A percentile compares a stretch with the other conserved stretches of the same genome.
phyloP scores from a whole-genome alignment of 495 filamentous ascomycete species.

The Echria macrotheca region DNA sequence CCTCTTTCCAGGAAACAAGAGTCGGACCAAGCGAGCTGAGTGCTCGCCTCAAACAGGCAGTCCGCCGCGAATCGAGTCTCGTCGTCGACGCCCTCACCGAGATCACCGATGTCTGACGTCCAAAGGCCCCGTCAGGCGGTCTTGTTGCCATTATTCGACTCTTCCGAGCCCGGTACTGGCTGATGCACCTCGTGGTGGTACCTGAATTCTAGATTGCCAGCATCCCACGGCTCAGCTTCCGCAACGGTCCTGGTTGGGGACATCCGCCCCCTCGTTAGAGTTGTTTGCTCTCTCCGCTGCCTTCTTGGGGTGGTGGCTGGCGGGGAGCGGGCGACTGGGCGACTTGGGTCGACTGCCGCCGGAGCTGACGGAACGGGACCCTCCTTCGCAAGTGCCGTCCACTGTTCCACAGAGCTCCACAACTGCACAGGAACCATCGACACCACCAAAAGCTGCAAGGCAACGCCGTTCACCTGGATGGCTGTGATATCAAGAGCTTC shows the following conservation, averaged over 20 bases:
- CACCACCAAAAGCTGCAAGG: no score
- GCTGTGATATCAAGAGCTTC: no score
- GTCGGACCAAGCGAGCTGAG: conserved; percentile 3
- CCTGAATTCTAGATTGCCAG: conserved; percentile 23
- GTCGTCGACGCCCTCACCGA: no score
- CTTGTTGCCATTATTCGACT: neutral
- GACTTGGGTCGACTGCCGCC: conserved; percentile 14
- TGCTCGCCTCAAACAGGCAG: conserved; percentile 6
- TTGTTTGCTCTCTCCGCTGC: conserved; percentile 7
- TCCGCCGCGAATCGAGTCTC: no score
- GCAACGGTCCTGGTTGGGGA: conserved; percentile 25
- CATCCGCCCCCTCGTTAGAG: conserved; percentile 13
- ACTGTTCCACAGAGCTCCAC: conserved; percentile 13
- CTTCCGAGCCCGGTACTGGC: neutral
- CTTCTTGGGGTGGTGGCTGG: conserved; percentile 10
- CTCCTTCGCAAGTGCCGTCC: conserved; percentile 19
- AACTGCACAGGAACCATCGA: no score
- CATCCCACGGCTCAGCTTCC: conserved; percentile 4
- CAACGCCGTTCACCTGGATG: no score
- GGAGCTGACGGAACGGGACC: conserved; percentile 20
- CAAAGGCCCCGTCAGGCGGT: conserved; percentile 4
- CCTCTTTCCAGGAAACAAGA: conserved; percentile 9
- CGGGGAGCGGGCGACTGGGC: neutral
- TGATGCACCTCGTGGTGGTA: conserved; percentile 7
- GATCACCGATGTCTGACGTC: no score